These are phyloP conservation scores for Phytophthora hybrid DNA, from an alignment of 352 stramenopile genomes.

Conservation along the genomic window DNA sequence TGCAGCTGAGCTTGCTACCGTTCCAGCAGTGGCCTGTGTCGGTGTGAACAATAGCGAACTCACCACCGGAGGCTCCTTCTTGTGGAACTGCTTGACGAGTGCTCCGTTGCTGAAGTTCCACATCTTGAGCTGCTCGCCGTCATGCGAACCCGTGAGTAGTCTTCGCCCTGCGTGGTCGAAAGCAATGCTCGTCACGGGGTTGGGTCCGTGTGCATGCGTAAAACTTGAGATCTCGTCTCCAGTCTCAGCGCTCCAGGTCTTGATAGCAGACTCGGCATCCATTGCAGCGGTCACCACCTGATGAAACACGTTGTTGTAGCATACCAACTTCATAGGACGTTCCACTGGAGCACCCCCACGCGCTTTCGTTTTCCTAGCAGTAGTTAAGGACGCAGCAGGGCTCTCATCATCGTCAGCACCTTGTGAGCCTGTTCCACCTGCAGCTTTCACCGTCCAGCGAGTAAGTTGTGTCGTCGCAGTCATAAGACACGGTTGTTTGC, in stretches of 20 bases:
- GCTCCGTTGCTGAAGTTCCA: slow-evolving; percentile 93
- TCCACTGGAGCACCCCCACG: slow-evolving; percentile 16
- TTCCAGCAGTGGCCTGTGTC: slow-evolving; percentile 30
- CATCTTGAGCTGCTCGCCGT: slow-evolving; percentile 83
- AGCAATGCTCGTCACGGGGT: slow-evolving; percentile 80
- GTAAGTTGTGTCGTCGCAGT: slow-evolving; percentile 77
- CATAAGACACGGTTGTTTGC: slow-evolving; percentile 71
- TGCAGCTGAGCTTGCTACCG: slow-evolving; percentile 26
- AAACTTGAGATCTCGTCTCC: slow-evolving; percentile 89
- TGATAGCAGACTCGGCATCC: slow-evolving; percentile 77
- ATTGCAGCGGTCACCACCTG: slow-evolving; percentile 85
- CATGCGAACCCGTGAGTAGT: slow-evolving; percentile 83
- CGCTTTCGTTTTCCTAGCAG: slow-evolving; percentile 19
- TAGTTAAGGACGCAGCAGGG: slow-evolving; percentile 2
- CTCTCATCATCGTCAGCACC: slow-evolving; percentile 56
- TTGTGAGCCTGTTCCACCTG: slow-evolving; percentile 47
- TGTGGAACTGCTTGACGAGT: slow-evolving; percentile 86
- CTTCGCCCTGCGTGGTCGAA: slow-evolving; percentile 84
- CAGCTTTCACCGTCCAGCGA: slow-evolving; percentile 69
- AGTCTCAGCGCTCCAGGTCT: slow-evolving; percentile 88
- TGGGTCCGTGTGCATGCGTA: slow-evolving; percentile 66
- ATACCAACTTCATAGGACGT: slow-evolving; percentile 58
- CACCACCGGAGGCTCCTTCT: slow-evolving; percentile 50
- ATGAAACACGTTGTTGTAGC: slow-evolving; percentile 88
- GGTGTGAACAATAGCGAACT: slow-evolving; percentile 36